Evolutionary conservation across 495 filamentous ascomycete genomes (phyloP).

Genomic region (Aspergillus carlsbadensis): DNA sequence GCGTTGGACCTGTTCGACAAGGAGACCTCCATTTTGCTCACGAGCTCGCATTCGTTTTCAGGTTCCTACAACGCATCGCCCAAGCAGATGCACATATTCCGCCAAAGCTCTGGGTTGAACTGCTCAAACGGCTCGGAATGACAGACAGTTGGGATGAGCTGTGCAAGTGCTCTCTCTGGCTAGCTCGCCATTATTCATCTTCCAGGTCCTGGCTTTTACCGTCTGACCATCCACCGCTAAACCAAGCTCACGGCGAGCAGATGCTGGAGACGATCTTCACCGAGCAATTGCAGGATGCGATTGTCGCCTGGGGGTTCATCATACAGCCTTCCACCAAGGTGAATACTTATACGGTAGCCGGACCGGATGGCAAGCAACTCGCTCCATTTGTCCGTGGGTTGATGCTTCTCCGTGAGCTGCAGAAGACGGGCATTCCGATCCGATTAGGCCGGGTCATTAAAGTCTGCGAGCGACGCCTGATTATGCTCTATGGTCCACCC

Average conservation of each 20-base stretch:
- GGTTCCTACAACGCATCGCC: constrained; percentile 35
- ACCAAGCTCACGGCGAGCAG: background rate
- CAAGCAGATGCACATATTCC: constrained; percentile 30
- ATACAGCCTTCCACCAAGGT: constrained; percentile 27
- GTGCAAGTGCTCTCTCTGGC: constrained; percentile 42
- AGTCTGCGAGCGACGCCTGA: constrained; percentile 49
- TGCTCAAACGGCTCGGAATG: constrained; percentile 44
- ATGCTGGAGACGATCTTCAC: constrained; percentile 47
- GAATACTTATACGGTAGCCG: constrained; percentile 9
- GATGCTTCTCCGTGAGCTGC: constrained; percentile 48
- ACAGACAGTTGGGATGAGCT: constrained; percentile 35
- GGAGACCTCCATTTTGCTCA: constrained; percentile 17
- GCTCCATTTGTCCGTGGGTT: constrained; percentile 52
- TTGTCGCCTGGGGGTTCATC: constrained; percentile 61
- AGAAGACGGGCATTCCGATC: constrained; percentile 46
- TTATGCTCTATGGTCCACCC: constrained; percentile 46
- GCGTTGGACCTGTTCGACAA: constrained; percentile 22
- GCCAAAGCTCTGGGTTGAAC: constrained; percentile 39
- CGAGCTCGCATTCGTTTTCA: constrained; percentile 36
- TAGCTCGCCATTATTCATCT: constrained; percentile 37
- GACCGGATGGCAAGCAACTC: constrained; percentile 15
- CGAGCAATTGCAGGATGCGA: constrained; percentile 45
- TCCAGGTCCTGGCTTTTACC: background rate
- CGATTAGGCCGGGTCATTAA: constrained; percentile 30
- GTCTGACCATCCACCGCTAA: background rate